A percentile compares a stretch with the other conserved stretches of the same genome.
These are phyloP conservation scores for Paecilomyces formosus DNA, from an alignment of 2,329 filamentous ascomycete species.

Conservation along the genomic window DNA sequence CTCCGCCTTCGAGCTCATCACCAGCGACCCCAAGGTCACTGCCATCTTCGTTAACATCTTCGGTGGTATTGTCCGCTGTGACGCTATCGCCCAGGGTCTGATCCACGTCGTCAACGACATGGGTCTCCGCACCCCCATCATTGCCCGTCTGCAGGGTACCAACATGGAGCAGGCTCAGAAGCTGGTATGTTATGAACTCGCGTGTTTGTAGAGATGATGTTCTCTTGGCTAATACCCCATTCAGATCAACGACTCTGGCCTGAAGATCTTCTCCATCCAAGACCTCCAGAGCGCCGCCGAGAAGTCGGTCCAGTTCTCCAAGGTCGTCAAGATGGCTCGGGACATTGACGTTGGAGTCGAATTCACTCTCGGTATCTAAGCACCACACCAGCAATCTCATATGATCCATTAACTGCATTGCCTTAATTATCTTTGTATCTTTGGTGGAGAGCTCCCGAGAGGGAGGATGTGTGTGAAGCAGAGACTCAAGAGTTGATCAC, in stretches of 20 bases:
- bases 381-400: not conserved
- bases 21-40: constrained; percentile 93
- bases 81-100: constrained; percentile 91
- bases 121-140: constrained; percentile 93
- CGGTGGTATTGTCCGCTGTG: constrained; percentile 95
- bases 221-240: not conserved
- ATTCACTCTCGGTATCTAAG: constrained; percentile 87
- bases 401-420: not conserved
- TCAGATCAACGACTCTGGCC: constrained; percentile 85
- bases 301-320: constrained; percentile 97
- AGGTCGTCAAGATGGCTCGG: constrained; percentile 97
- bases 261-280: constrained; percentile 99
- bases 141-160: constrained; percentile 94
- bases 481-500: not conserved
- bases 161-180: constrained; percentile 95
- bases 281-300: constrained; percentile 95
- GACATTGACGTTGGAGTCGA: constrained; percentile 97
- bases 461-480: not conserved
- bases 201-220: constrained; percentile 2
- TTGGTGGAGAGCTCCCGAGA: not conserved
- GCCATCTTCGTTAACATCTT: constrained; percentile 99
- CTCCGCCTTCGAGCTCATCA: constrained; percentile 97
- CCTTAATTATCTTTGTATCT: not conserved
- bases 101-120: constrained; percentile 92
- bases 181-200: constrained; percentile 45